Evolutionary conservation across 192 early-diverging fungal species (phyloP), one percentile per base, ranked within the genome.

Genomic region (Pilaira anomala): DNA sequence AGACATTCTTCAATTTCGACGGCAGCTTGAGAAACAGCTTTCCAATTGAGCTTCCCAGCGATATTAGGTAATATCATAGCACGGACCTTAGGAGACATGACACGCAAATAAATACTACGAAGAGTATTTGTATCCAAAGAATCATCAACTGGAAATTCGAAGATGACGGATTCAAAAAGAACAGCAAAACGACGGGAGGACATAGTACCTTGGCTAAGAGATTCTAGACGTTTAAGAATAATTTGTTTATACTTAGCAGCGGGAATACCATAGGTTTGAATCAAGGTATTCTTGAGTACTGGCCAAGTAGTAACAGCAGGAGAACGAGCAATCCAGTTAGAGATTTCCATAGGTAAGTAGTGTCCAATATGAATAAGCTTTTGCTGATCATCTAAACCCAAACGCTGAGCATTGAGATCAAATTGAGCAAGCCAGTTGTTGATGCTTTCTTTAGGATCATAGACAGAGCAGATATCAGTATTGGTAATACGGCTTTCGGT

Each of bases 261-360:
- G 3, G 54, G 54, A 3, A 56, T 56, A 3, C 54, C 54, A 56
- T 56, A 56, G 2, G 29, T 56, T 21, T 36, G 0, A 16, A 56
- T 16, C 29, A 56, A 18, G 0, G 33, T 7, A 1, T 0, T 33
- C 21, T 39, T 36, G 3, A 33, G 16, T 3, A 3, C 18, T 3
- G 9, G 28, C 52, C 52, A 54, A 5, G 2, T 26, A 16, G 2
- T 30, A 3, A 3, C 11, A 8, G 3, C 42, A 45, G 42, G 42
- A 3, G 42, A 45, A n/a, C 13, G n/a, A 2, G n/a, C 13, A 13
- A 26, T 6, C 25, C 9, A 54, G 12, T 28, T 28, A 14, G 33
- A 29, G 12, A 56, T 16, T 1, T 56, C n/a, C 1, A 16, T 16
- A 18, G 54, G 54, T 1, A 56, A 2, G 22, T 56, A 56, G 7